Evolutionary conservation across 441 rosid species (phyloP), one percentile per base, ranked within the genome.

Genomic region (Aleurites moluccanus): DNA sequence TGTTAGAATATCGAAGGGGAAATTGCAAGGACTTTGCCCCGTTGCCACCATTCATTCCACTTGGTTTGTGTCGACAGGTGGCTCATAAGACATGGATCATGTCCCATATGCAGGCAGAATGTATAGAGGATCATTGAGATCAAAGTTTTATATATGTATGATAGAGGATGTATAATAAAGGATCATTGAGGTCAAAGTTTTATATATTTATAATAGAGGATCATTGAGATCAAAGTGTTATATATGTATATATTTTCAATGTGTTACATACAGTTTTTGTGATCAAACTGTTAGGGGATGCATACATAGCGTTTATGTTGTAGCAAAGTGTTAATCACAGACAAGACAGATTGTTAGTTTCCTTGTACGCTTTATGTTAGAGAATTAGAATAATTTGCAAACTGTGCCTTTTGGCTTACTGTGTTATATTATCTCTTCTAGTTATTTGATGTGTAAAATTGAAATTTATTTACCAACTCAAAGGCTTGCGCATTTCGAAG

Each of bases 51-150:
- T 70, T 82, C 83, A 9, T 93, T 89, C 86, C 98, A 93, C 80
- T 75, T 90, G 82, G 83, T 83, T 20, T 93, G 98, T 73, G 91
- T 91, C 64, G 97, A 93, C 79, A 89, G 84, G 85, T 93, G 96
- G 98, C 92, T 93, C 56, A 77, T 87, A 23, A 83, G 87, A 80
- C 93, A 88, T 64, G 88, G 95, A 10, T 90, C 97, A 0, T 93
- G 98, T 75, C 98, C 97, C 23, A 79, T 93, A 42, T 93, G 98
- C 81, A 84, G 93, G 75, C 89, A 64, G 77, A 77, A 77, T 59
- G 85, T 89, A 25, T 79, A 80, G 86, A 69, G 47, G 42, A 66
- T 56, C 10, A 30, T 20, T 1, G 45, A 40, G 68, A 60, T 59
- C 64, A 15, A 61, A 35, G 45, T 73, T 67, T 40, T 57, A 4